These are phyloP conservation scores for Pseudodiploospora longispora DNA, from an alignment of 2,329 filamentous ascomycete species.

Conservation along the genomic window DNA sequence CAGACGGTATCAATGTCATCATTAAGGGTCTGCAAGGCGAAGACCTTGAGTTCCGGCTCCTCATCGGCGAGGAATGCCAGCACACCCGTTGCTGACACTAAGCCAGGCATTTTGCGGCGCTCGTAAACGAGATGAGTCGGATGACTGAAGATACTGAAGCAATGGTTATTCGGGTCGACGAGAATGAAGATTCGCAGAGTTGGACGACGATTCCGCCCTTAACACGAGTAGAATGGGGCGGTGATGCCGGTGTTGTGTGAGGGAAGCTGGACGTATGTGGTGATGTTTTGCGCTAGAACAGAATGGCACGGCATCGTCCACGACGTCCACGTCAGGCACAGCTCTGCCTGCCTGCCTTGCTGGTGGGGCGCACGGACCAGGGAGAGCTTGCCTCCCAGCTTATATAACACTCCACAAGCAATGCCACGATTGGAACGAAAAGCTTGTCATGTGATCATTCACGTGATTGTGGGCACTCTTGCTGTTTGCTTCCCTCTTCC, in stretches of 20 bases:
- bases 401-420: background rate
- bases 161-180: background rate
- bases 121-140: background rate
- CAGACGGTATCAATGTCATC: slow-evolving; percentile 94
- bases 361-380: slow-evolving; percentile 17
- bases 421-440: background rate
- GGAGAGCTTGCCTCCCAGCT: slow-evolving; percentile 11
- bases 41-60: slow-evolving; percentile 87
- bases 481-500: background rate
- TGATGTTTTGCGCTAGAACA: slow-evolving; percentile 20
- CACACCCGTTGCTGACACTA: slow-evolving; percentile 89
- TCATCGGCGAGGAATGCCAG: slow-evolving; percentile 93
- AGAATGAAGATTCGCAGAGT: background rate
- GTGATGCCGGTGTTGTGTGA: slow-evolving; percentile 6
- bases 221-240: slow-evolving; percentile 8
- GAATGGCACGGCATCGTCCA: slow-evolving; percentile 29
- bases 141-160: background rate
- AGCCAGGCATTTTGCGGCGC: slow-evolving; percentile 64
- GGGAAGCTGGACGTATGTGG: slow-evolving; percentile 11
- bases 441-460: background rate
- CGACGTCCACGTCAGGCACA: slow-evolving; percentile 32
- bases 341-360: slow-evolving; percentile 27
- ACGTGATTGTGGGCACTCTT: slow-evolving; percentile 1
- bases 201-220: background rate
- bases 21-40: slow-evolving; percentile 90